phyloP scores from a whole-genome alignment of 768 basidiomycete genomes.

The Mycena leptocephala region DNA sequence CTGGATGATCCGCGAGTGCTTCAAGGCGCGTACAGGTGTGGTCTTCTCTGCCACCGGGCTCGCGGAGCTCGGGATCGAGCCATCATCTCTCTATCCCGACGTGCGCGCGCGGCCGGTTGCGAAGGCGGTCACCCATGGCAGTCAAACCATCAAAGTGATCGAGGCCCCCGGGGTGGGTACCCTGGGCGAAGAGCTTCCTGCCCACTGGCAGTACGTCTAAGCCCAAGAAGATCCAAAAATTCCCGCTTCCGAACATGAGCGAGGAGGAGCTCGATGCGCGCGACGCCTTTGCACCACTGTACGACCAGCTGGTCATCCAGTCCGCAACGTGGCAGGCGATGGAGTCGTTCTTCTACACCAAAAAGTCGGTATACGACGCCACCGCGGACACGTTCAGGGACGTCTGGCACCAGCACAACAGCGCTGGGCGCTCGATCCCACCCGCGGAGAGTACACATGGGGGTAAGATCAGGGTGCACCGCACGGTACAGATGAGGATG shows the following conservation, averaged over 20 bases:
- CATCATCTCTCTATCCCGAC: conserved; percentile 14
- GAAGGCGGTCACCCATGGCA: background rate
- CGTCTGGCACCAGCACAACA: conserved; percentile 8
- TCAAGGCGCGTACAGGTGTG: conserved; percentile 23
- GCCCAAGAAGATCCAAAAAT: background rate
- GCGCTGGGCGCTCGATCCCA: conserved; percentile 17
- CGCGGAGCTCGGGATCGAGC: conserved; percentile 21
- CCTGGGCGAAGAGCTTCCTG: conserved; percentile 21
- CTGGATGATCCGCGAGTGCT: conserved; percentile 28
- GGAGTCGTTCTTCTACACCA: conserved; percentile 1
- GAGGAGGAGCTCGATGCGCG: conserved; percentile 16
- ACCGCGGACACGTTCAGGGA: background rate
- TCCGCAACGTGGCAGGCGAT: background rate
- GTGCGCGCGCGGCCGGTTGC: conserved; percentile 15
- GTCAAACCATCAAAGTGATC: conserved; percentile 8
- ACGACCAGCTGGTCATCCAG: conserved; percentile 26
- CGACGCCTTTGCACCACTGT: conserved; percentile 18
- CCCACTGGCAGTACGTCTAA: background rate
- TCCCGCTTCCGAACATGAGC: conserved; percentile 9
- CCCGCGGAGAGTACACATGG: conserved; percentile 11
- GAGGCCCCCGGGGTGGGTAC: conserved; percentile 12
- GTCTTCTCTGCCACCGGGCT: conserved; percentile 12
- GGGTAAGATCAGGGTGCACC: conserved; percentile 23
- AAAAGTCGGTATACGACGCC: conserved; percentile 11
- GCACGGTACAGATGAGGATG: conserved; percentile 30